Conservation (phyloP, 2,329 filamentous ascomycete genomes). For the Diaporthe citrichinensis region DNA sequence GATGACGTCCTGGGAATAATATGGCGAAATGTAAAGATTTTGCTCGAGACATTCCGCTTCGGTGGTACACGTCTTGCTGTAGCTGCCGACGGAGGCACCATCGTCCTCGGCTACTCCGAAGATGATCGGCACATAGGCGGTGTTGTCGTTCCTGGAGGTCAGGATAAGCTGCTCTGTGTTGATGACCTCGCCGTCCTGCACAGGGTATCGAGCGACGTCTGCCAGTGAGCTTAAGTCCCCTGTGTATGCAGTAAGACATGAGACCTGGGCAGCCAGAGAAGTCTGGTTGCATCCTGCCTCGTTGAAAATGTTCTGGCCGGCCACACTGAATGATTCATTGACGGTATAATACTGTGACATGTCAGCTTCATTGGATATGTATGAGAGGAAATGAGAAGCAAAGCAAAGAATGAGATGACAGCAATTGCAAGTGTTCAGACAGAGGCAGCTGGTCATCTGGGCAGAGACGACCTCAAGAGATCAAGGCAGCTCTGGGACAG, state of each 20-base stretch:
- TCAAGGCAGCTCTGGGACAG: neutral
- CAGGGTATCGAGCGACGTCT: slow-evolving; percentile 9
- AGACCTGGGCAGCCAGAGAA: slow-evolving; percentile 11
- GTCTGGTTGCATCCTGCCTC: slow-evolving; percentile 16
- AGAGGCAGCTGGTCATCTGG: neutral
- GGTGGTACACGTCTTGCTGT: slow-evolving; percentile 20
- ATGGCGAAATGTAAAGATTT: slow-evolving; percentile 11
- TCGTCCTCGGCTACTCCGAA: slow-evolving; percentile 4
- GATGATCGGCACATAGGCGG: slow-evolving; percentile 6
- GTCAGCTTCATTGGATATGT: neutral
- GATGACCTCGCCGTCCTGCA: slow-evolving; percentile 4
- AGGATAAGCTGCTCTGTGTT: slow-evolving; percentile 19
- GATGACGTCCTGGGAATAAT: slow-evolving; percentile 2
- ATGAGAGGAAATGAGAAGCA: neutral
- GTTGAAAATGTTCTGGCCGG: slow-evolving; percentile 16
- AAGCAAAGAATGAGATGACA: neutral
- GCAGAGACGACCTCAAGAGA: neutral
- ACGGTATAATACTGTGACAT: neutral
- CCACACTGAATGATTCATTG: slow-evolving; percentile 1
- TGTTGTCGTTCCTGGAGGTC: slow-evolving; percentile 5
- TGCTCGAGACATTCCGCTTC: slow-evolving; percentile 15
- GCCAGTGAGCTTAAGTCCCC: slow-evolving; percentile 10
- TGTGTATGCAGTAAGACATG: neutral
- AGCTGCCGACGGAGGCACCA: slow-evolving; percentile 18
- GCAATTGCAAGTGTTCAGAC: neutral